Percentiles rank a stretch among this genome's conserved stretches.
phyloP scores from a whole-genome alignment of 352 stramenopile species.

The Hyaloperonospora brassicae region DNA sequence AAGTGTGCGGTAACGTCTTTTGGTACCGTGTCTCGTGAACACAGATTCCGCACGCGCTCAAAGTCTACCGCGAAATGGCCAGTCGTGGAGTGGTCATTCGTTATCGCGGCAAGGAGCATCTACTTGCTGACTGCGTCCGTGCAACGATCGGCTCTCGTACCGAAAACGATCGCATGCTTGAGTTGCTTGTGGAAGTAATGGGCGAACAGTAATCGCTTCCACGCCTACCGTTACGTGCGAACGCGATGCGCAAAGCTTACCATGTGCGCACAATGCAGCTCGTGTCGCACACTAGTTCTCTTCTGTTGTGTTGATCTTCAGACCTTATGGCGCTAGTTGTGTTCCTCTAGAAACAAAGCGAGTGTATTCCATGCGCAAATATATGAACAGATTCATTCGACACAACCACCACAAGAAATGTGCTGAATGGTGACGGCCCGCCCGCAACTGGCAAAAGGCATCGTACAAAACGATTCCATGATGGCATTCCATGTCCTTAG shows the following conservation, averaged over 20 bases:
- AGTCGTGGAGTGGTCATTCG: slow-evolving; percentile 91
- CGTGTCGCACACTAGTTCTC: no score
- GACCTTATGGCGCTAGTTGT: no score
- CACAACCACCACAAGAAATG: no score
- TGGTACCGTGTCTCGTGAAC: slow-evolving; percentile 9
- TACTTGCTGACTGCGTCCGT: slow-evolving; percentile 92
- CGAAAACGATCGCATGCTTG: slow-evolving; percentile 92
- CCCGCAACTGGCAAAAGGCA: no score
- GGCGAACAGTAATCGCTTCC: slow-evolving; percentile 29
- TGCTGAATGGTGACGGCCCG: no score
- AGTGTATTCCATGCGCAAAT: no score
- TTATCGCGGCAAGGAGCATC: slow-evolving; percentile 93
- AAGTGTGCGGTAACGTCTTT: slow-evolving; percentile 6
- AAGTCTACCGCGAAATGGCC: slow-evolving; percentile 93
- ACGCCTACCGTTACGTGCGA: no score
- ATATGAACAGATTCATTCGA: no score
- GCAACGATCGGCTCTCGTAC: slow-evolving; percentile 90
- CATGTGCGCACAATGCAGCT: no score
- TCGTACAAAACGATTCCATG: background rate
- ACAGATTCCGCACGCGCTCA: slow-evolving; percentile 80
- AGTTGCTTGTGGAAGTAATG: slow-evolving; percentile 65
- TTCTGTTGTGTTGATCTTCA: no score
- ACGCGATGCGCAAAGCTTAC: background rate
- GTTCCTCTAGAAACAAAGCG: no score
- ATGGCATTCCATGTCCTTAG: slow-evolving; percentile 4